Evolutionary conservation across 805 yeast genomes (phyloP), one percentile per base, ranked within the genome.

Genomic region (Lipomyces yamadae): DNA sequence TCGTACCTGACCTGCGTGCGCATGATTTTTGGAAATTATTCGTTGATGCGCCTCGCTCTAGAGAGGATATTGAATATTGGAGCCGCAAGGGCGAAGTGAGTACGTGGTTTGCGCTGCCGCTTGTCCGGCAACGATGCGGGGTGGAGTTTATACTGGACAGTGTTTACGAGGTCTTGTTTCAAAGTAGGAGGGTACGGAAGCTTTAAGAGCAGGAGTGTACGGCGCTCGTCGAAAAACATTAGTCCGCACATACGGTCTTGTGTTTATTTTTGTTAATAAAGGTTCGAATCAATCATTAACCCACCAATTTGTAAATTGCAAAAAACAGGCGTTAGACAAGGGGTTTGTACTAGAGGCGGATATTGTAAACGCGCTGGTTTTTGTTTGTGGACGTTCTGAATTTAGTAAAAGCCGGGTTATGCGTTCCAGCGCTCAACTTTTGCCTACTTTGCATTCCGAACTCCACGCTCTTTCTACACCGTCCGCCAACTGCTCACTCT

Each of bases 71-170:
- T 30, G 89, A 92, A 4, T 91, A 92, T 75, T 94, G 98, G 96
- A 86, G 92, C 13, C 80, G 84, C 61, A 91, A 93, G 39, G 99
- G 99, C 4, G 98, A 94, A 76, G 82, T 89, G 70, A 89, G 97
- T 56, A 92, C 92, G 1, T 95, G 98, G 98, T 96, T 97, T 0
- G 84, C 91, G 61, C 81, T 91, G 68, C 91, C 97, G 0, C 80
- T 92, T 48, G 81, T 95, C 37, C 88, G 92, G 86, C 89, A 97
- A 0, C 81, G 99, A 58, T 91, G 97, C 73, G 87, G 93, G 0
- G 89, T 94, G 62, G 99, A 94, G 80, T 91, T 89, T 78, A 89
- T 92, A 33, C 81, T 94, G 63, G 97, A 93, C 76, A 91, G 89
- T 76, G 84, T 70, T 24, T 68, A 66, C 35, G 62, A 66, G 34